Evolutionary conservation across 768 basidiomycete genomes (phyloP).

Genomic region (Galerina marginata): DNA sequence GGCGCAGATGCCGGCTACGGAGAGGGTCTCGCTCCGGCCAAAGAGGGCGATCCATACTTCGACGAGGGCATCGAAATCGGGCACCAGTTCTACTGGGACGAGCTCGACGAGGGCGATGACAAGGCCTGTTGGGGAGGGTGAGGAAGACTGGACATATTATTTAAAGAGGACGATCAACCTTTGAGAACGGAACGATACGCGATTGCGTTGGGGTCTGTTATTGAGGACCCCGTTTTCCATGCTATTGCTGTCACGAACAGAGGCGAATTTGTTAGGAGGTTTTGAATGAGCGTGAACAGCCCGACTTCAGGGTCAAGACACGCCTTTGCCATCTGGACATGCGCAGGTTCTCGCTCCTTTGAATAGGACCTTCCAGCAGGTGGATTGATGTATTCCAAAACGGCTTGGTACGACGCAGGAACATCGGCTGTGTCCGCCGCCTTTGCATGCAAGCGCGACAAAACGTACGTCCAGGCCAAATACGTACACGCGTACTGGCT

Average conservation of each 20-base stretch:
- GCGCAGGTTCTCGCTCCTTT: slow-evolving; percentile 62
- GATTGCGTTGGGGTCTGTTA: slow-evolving; percentile 78
- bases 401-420: slow-evolving; percentile 56
- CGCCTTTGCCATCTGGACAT: slow-evolving; percentile 61
- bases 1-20: slow-evolving; percentile 70
- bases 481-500: slow-evolving; percentile 75
- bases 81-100: slow-evolving; percentile 76
- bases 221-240: slow-evolving; percentile 68
- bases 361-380: slow-evolving; percentile 45
- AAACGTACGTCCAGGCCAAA: slow-evolving; percentile 84
- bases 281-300: slow-evolving; percentile 60
- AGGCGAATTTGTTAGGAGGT: slow-evolving; percentile 70
- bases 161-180: slow-evolving; percentile 47
- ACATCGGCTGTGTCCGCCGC: slow-evolving; percentile 53
- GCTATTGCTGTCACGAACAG: slow-evolving; percentile 77
- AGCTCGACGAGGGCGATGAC: slow-evolving; percentile 77
- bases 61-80: slow-evolving; percentile 71
- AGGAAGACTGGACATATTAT: too few relatives aligned
- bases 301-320: slow-evolving; percentile 64
- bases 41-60: slow-evolving; percentile 83
- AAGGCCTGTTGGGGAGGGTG: slow-evolving; percentile 55
- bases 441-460: slow-evolving; percentile 62
- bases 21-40: slow-evolving; percentile 71
- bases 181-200: slow-evolving; percentile 85
- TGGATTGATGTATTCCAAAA: slow-evolving; percentile 59